Conservation (phyloP, 1,284 basidiomycete genomes). For the Trichosporon sp. region DNA sequence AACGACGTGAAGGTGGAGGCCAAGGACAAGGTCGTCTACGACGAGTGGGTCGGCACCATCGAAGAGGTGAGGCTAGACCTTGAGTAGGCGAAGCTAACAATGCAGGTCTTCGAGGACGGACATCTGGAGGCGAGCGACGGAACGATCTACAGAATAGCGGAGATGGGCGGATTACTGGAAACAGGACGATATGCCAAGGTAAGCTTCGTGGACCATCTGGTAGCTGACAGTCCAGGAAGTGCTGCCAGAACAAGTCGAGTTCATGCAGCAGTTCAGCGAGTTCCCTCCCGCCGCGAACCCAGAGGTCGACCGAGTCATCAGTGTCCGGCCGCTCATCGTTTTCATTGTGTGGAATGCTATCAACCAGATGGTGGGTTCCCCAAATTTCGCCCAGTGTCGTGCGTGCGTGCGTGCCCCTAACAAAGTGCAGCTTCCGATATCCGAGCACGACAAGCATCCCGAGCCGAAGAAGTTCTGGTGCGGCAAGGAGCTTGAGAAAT, state of each 20-base stretch:
- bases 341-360: conserved; percentile 83
- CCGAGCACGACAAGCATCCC: conserved; percentile 55
- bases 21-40: conserved; percentile 73
- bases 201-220: neutral
- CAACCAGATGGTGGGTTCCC: conserved; percentile 71
- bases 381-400: too few species aligned
- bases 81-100: neutral
- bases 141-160: conserved; percentile 62
- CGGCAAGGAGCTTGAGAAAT: conserved; percentile 58
- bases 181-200: conserved; percentile 28
- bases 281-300: conserved; percentile 26
- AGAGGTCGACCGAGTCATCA: conserved; percentile 48
- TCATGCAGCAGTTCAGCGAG: conserved; percentile 36
- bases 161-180: conserved; percentile 51
- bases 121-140: conserved; percentile 57
- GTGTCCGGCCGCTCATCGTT: conserved; percentile 69
- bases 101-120: conserved; percentile 79
- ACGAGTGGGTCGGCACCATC: conserved; percentile 81
- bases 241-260: conserved; percentile 15
- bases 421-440: conserved; percentile 60
- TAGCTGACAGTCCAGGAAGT: conserved; percentile 23
- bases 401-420: too few species aligned
- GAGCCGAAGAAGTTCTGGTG: conserved; percentile 73
- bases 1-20: conserved; percentile 53
- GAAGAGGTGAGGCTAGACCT: conserved; percentile 45